Percentiles rank a stretch among this genome's conserved stretches.
These are phyloP conservation scores for Lecanoromycetidae sp. DNA, from an alignment of 2,329 filamentous ascomycete genomes.

Conservation along the genomic window DNA sequence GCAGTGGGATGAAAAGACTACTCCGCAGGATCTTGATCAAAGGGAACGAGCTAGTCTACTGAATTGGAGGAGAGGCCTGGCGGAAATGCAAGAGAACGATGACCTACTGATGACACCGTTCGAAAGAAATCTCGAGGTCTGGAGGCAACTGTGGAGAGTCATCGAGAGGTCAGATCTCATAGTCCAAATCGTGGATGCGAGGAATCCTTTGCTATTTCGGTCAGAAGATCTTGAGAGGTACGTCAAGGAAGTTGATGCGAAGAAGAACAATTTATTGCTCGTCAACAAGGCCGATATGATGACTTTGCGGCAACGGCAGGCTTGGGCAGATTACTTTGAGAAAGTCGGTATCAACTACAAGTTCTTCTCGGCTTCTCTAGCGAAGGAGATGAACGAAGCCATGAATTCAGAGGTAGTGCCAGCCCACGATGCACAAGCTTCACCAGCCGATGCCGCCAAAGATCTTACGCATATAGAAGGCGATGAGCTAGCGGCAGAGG, in stretches of 20 bases:
- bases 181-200: conserved; percentile 95
- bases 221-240: conserved; percentile 89
- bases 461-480: conserved; percentile 32
- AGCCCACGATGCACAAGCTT: conserved; percentile 27
- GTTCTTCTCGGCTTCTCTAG: conserved; percentile 90
- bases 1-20: conserved; percentile 76
- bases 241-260: conserved; percentile 79
- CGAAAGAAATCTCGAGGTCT: conserved; percentile 92
- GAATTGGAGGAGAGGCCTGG: conserved; percentile 78
- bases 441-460: conserved; percentile 31
- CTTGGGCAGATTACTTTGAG: conserved; percentile 80
- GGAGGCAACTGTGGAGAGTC: conserved; percentile 95
- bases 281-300: conserved; percentile 99
- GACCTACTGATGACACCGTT: conserved; percentile 96
- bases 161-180: conserved; percentile 92
- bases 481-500: conserved; percentile 34
- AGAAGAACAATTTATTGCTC: conserved; percentile 80
- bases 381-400: conserved; percentile 76
- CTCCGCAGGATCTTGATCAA: conserved; percentile 65
- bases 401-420: conserved; percentile 43
- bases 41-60: conserved; percentile 71
- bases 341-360: conserved; percentile 73
- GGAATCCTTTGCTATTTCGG: conserved; percentile 86
- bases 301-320: conserved; percentile 66
- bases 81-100: conserved; percentile 85